Evolutionary conservation across 2,329 filamentous ascomycete species (phyloP), one percentile per base, ranked within the genome.

Genomic region (Xylariaceae sp.): DNA sequence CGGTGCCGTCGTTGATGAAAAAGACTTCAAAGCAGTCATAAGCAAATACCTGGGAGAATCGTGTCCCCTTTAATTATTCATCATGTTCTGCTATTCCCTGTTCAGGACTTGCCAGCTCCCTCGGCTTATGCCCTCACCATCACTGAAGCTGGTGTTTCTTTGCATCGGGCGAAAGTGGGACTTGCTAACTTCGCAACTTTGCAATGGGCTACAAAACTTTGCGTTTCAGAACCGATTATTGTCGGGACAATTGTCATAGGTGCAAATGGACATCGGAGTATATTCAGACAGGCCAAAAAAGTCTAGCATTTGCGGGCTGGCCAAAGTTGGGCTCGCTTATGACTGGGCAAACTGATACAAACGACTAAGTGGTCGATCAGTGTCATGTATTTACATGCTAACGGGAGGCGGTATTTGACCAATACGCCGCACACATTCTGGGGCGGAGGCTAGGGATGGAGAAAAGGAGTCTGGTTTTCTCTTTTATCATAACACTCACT

Each of bases 1-100:
- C 16, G 92, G 94, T 15, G 89, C 95, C 12, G 89, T 96, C 16
- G 88, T 99, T 21, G 87, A 91, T 58, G 86, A 95, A 73, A 83
- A 84, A 51, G 92, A 97, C 65, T 95, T 97, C 63, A 88, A 96
- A 67, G 82, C 79, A 39, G 87, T 91, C 49, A 79, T 92, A 73
- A 80, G 76, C 57, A 84, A 84, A 68, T 85, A 84, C 60, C 76
- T 84, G 7, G 59, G 57, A 6, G 52, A 36, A 1, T 8, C 51
- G 43, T 58, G 55, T 39, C 41, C 50, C 19, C 6, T 44, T 12
- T 57, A 48, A 48, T 51, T 16, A 19, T 21, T 39, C 34, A 37
- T 26, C 40, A 30, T 5, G 44, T 18, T 43, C 21, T 37, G 22
- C 19, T 47, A 50, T n/a, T n/a, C 30, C 21, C 53, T 41, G 32